phyloP scores from a whole-genome alignment of 2,329 filamentous ascomycete genomes.

The Paecilomyces sp. region DNA sequence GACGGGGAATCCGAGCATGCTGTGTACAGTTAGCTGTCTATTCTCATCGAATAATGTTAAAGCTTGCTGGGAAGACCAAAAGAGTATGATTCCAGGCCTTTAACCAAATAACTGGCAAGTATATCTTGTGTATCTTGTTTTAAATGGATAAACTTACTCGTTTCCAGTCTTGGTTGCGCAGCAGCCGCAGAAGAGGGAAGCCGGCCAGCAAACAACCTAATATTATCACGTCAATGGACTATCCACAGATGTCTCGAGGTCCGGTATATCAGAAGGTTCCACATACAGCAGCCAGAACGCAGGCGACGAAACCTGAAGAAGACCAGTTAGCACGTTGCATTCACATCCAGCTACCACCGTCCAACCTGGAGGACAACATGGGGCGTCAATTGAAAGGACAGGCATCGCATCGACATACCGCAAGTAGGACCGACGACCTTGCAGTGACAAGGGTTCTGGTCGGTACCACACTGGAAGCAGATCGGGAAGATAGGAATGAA shows the following conservation, averaged over 20 bases:
- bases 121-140: neutral
- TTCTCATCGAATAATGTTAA: neutral
- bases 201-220: slow-evolving; percentile 49
- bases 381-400: neutral
- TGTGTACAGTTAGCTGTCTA: slow-evolving; percentile 14
- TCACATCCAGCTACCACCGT: neutral
- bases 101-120: neutral
- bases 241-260: neutral
- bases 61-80: neutral
- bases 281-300: slow-evolving; percentile 44
- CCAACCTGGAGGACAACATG: neutral
- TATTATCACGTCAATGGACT: slow-evolving; percentile 2
- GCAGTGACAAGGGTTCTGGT: slow-evolving; percentile 52
- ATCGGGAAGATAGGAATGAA: slow-evolving; percentile 44
- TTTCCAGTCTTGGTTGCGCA: slow-evolving; percentile 48
- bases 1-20: slow-evolving; percentile 46
- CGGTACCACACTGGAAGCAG: slow-evolving; percentile 50
- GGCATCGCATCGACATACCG: slow-evolving; percentile 25
- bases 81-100: neutral
- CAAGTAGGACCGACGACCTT: slow-evolving; percentile 51
- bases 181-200: slow-evolving; percentile 50
- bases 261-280: neutral
- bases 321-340: neutral
- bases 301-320: slow-evolving; percentile 35
- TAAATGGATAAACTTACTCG: slow-evolving; percentile 32